Evolutionary conservation across 73 alveolate genomes (phyloP).

Genomic region (Blepharisma japonicum): DNA sequence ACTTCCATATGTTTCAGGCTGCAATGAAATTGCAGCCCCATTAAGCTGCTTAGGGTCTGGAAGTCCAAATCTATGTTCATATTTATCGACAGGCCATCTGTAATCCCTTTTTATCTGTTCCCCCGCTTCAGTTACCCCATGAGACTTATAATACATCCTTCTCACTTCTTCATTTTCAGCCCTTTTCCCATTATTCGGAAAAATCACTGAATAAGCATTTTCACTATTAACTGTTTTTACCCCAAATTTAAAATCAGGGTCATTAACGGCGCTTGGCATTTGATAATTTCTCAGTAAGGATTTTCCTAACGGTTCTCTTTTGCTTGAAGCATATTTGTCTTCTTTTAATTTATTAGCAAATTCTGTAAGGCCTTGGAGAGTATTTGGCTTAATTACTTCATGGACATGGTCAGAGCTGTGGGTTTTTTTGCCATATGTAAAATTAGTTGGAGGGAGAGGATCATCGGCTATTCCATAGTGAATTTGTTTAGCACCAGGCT

Average conservation of each 20-base stretch:
- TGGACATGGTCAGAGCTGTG: constrained; percentile 66
- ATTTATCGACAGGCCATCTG: constrained; percentile 63
- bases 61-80: constrained; percentile 69
- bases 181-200: constrained; percentile 53
- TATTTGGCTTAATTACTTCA: constrained; percentile 69
- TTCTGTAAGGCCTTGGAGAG: constrained; percentile 69
- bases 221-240: constrained; percentile 68
- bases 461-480: constrained; percentile 82
- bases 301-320: constrained; percentile 79
- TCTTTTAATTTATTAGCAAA: constrained; percentile 61
- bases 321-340: constrained; percentile 58
- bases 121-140: constrained; percentile 79
- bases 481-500: constrained; percentile 72
- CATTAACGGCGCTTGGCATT: constrained; percentile 58
- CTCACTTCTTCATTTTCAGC: constrained; percentile 49
- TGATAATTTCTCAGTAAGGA: constrained; percentile 60
- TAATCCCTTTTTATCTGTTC: constrained; percentile 70
- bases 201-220: constrained; percentile 67
- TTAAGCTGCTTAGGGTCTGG: constrained; percentile 62
- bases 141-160: constrained; percentile 63
- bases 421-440: constrained; percentile 69
- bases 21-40: constrained; percentile 77
- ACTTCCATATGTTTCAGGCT: constrained; percentile 59
- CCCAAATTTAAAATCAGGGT: constrained; percentile 62
- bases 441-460: constrained; percentile 47